Percentiles rank a stretch among this genome's conserved stretches.
phyloP scores from a whole-genome alignment of 2,329 filamentous ascomycete genomes.

The Parafenestella ontariensis region DNA sequence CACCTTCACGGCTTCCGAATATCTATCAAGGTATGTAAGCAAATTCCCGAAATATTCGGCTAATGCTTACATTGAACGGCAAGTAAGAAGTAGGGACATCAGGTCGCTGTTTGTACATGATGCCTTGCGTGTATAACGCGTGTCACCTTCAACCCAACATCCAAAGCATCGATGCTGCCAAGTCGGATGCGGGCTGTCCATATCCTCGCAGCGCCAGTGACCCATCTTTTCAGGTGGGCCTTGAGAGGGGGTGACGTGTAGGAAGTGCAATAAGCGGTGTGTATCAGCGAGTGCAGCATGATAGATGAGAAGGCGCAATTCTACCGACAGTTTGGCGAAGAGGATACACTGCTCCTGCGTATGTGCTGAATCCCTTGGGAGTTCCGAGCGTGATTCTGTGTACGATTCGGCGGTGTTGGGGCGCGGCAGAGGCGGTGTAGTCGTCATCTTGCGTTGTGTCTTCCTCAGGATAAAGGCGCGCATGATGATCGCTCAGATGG shows the following conservation, averaged over 20 bases:
- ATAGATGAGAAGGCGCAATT: constrained; percentile 14
- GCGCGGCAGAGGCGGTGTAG: too few relatives aligned
- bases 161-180: constrained; percentile 24
- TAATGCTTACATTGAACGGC: constrained; percentile 13
- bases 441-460: too few relatives aligned
- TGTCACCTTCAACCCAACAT: neutral
- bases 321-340: constrained; percentile 1
- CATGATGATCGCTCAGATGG: too few relatives aligned
- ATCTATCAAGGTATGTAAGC: constrained; percentile 1
- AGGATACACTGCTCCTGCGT: neutral
- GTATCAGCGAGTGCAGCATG: constrained; percentile 10
- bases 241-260: constrained; percentile 13
- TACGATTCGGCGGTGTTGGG: too few relatives aligned
- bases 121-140: too few relatives aligned
- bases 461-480: too few relatives aligned
- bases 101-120: constrained; percentile 1
- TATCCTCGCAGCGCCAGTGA: constrained; percentile 13
- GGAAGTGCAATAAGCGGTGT: constrained; percentile 10
- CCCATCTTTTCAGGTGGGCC: neutral
- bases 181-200: constrained; percentile 3
- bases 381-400: too few relatives aligned
- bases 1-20: constrained; percentile 10
- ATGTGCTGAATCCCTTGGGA: too few relatives aligned
- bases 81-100: constrained; percentile 6
- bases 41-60: neutral